Evolutionary conservation across 768 basidiomycete species (phyloP).

Genomic region (Rickenella mellea): DNA sequence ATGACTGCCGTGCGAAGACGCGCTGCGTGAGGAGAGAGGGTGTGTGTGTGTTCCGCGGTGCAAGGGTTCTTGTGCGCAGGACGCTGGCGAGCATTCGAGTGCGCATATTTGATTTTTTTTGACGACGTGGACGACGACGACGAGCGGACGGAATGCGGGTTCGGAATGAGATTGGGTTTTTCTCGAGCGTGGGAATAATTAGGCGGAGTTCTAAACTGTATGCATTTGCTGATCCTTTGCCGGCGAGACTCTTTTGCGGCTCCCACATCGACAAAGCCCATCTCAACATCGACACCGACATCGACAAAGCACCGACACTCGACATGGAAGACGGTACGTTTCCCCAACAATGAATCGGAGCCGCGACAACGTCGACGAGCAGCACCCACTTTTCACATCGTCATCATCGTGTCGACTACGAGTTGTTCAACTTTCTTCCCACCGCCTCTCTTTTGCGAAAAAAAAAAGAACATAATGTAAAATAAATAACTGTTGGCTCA

Average conservation of each 20-base stretch:
- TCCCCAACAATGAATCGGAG: no score
- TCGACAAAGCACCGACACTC: neutral
- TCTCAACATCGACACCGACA: neutral
- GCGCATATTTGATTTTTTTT: slow-evolving; percentile 7
- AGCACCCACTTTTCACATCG: no score
- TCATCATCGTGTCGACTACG: no score
- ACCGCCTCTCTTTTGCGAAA: no score
- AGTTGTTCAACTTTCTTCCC: no score
- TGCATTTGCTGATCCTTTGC: slow-evolving; percentile 4
- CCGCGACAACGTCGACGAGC: no score
- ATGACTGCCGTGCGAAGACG: slow-evolving; percentile 22
- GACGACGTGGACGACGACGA: neutral
- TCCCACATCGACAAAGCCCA: slow-evolving; percentile 2
- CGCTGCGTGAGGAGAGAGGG: slow-evolving; percentile 35
- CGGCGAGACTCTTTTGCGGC: neutral
- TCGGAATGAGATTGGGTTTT: no score
- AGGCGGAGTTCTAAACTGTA: slow-evolving; percentile 8
- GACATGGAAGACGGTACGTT: slow-evolving; percentile 2
- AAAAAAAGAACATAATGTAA: no score
- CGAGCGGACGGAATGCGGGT: neutral
- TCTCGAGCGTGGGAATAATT: slow-evolving; percentile 5
- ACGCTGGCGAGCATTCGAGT: slow-evolving; percentile 40
- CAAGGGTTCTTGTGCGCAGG: slow-evolving; percentile 52
- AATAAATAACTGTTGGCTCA: no score
- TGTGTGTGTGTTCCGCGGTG: slow-evolving; percentile 26